Evolutionary conservation across 1,284 basidiomycete genomes (phyloP), one percentile per base, ranked within the genome.

Genomic region (Mycena sp.): DNA sequence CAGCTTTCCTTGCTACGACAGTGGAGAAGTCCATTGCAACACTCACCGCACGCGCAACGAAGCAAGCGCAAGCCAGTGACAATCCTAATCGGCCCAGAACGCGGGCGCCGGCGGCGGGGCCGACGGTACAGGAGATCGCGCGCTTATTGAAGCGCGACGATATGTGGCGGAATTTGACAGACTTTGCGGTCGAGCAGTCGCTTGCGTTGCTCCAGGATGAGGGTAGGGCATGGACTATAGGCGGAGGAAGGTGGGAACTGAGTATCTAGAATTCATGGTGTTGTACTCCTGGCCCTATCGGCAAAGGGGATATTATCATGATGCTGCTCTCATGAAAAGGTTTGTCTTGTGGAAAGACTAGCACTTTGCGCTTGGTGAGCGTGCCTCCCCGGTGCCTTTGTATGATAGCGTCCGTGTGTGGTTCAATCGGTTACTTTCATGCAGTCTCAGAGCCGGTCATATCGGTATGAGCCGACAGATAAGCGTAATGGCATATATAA

Each of bases 161-260:
- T 63, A 78, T 84, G 52, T 92, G 90, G 91, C 80, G 78, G 61
- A 79, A 80, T 64, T 74, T 92, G 9, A 86, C 87, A 0, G 79
- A 81, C 50, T 91, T 88, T 85, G 78, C 80, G 51, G 80, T 92
- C 0, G 79, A 85, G 61, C 89, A 89, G 51, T 85, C 87, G 2
- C 67, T 92, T 70, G 75, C 81, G 52, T 71, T 80, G 56, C 76
- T 87, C 44, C 75, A 74, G 63, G 71, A 68, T 30, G 78, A 82
- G 57, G 83, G 81, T 2, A 76, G 79, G 65, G 78, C 81, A 3
- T 87, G 83, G 83, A 56, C n/a, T 38, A 28, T 52, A 17, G 46
- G 48, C 2, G 53, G 40, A 3, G 57, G 37, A 21, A 51, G 63
- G 3, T 64, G 63, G 63, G 53, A 57, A 38, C 25, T 60, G 28